Base-by-base conservation (phyloP, 2,329 filamentous ascomycete species). In the Cladosporium phlei region DNA sequence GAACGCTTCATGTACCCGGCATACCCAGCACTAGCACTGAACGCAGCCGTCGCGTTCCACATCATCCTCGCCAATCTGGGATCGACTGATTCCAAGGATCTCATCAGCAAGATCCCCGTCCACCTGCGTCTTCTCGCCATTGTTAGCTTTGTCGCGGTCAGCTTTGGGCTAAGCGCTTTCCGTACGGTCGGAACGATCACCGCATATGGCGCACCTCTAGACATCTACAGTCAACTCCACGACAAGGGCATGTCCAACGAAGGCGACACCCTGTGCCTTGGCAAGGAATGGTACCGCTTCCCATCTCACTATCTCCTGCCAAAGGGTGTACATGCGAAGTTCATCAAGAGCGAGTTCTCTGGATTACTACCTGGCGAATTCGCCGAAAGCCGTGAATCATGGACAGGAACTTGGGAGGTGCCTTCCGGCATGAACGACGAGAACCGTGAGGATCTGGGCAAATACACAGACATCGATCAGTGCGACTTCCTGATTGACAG, bases 211-310 rank as follows among this genome's bases (percentile, higher is more conserved):
- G 91, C 91, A 0, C 91, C 93, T 0, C 65, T 90, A 33, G 76
- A 76, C 17, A 71, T 90, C 12, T 90, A 89, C 63, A 64, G 75
- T 27, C 81, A 83, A 1, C 72, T 97, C 1, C 73, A 79, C 38
- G 75, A 74, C 11, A 59, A 70, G 7, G 76, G 72, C 1, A 56
- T 86, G 5, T 77, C 80, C 2, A 66, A 70, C 0, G 64, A 70
- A 2, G 86, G 83, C 12, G 84, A 88, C 52, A 82, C 75, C 14
- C 80, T 98, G 2, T 98, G 93, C 65, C 79, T 95, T 29, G 89
- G 88, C 21, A 98, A 97, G 64, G 93, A 98, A 64, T 98, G 93
- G 93, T 96, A 98, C 66, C 86, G 93, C 27, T 97, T 96, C 63
- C 91, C 93, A 1, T 91, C 86, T 1, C 94, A 90, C 0, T 97